Conservation (phyloP, 1,139 yeast genomes). For the Hemisphaericaspora xylanilytica region DNA sequence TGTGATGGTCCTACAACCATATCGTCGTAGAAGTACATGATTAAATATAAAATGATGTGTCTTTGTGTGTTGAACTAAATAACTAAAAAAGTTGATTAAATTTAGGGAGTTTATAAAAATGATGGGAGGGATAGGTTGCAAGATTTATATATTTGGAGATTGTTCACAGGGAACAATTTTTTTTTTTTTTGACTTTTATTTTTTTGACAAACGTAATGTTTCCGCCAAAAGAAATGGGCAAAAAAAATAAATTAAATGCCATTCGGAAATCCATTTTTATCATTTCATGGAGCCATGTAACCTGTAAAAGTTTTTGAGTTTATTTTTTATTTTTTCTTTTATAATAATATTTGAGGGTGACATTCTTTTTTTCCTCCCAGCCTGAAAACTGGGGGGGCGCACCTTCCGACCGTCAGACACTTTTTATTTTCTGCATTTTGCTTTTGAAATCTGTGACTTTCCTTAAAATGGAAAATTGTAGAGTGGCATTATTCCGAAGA, state of each 20-base stretch:
- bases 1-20: slow-evolving; percentile 16
- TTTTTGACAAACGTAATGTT: background rate
- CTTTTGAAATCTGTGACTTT: background rate
- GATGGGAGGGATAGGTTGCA: slow-evolving; percentile 5
- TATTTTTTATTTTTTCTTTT: background rate
- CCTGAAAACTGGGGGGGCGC: background rate
- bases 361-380: background rate
- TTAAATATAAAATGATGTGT: background rate
- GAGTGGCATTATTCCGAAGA: slow-evolving; percentile 1
- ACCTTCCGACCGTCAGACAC: background rate
- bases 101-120: background rate
- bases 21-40: slow-evolving; percentile 19
- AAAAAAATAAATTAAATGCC: slow-evolving; percentile 1
- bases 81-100: slow-evolving; percentile 1
- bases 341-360: background rate
- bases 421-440: background rate
- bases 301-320: slow-evolving; percentile 1
- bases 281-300: slow-evolving; percentile 2
- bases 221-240: slow-evolving; percentile 1
- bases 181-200: slow-evolving; percentile 1
- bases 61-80: too few relatives aligned
- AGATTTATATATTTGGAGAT: slow-evolving; percentile 5
- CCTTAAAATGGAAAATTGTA: background rate
- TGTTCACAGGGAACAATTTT: background rate
- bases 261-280: background rate